Base-by-base conservation (phyloP, 805 yeast genomes). In the Suhomyces xylopsoci region DNA sequence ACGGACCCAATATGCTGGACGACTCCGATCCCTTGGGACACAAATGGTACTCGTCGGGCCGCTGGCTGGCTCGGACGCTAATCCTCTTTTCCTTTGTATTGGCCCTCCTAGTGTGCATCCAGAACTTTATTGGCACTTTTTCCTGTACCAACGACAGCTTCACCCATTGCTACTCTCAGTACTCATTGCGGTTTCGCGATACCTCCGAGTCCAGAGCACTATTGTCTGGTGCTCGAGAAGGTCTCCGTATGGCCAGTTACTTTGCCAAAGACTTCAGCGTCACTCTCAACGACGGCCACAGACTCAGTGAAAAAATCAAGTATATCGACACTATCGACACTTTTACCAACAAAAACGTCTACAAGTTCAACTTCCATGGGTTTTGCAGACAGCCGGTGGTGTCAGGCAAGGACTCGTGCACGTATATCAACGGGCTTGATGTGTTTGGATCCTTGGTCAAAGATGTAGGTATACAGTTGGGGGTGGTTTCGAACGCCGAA, bases 381-480 rank as follows among this genome's bases (percentile, higher is more conserved):
- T 82, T 75, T 63, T 80, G 85, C 61, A 75, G 81, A 28, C 50
- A 62, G 4, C 73, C 71, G 34, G 52, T 56, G 45, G 53, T 54
- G 14, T 52, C 61, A 14, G 52, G 56, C 45, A 20, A 47, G 28
- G 44, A 58, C 48, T 47, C 62, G 55, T 58, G 83, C 55, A 61
- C 69, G 55, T 60, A 58, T 8, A 70, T 75, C 48, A 61, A 65
- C 48, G 84, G 83, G 1, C 62, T 80, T 51, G 84, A 82, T 60
- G 58, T 81, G 14, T 64, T 78, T 7, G 68, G 80, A 7, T 76
- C 77, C 12, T 63, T 81, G 14, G 69, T 81, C 9, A 69, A 76
- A 51, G 87, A 82, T 62, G 71, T 83, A 10, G 83, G 82, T 3
- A 66, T 65, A 2, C 82, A 77, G 55, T 63, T 79, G 41, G 78